A percentile compares a stretch with the other conserved stretches of the same genome.
These are phyloP conservation scores for Cladosporium phlei DNA, from an alignment of 2,329 filamentous ascomycete species.

Conservation along the genomic window DNA sequence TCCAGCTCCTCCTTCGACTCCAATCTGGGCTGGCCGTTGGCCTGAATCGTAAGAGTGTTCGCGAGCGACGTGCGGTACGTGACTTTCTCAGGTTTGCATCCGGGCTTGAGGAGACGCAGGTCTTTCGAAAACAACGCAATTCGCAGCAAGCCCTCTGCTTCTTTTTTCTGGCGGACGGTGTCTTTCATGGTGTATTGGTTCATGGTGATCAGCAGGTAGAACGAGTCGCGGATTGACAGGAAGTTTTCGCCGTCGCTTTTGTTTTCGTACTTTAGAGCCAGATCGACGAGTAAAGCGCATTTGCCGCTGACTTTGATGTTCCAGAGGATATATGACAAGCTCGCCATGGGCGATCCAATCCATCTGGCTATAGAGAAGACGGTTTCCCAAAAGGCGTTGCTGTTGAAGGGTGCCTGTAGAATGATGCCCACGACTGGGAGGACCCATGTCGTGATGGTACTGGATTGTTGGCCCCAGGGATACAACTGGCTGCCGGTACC, in stretches of 20 bases:
- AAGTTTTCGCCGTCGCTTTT: constrained; percentile 29
- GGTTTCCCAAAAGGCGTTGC: constrained; percentile 36
- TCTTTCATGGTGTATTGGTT: constrained; percentile 41
- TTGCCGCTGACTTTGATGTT: constrained; percentile 39
- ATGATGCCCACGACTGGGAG: constrained; percentile 37
- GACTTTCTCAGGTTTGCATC: not conserved
- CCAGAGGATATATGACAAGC: constrained; percentile 36
- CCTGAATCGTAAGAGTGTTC: not conserved
- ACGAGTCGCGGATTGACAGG: constrained; percentile 38
- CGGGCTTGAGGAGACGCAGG: constrained; percentile 24
- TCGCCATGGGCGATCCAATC: constrained; percentile 36
- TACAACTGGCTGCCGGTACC: constrained; percentile 32
- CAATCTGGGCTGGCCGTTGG: not conserved
- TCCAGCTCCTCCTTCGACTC: constrained; percentile 23
- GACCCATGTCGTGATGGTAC: constrained; percentile 40
- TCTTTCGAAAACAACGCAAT: constrained; percentile 40
- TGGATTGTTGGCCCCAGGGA: constrained; percentile 28
- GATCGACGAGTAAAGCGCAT: constrained; percentile 37
- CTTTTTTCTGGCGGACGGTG: constrained; percentile 16
- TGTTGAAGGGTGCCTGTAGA: constrained; percentile 39
- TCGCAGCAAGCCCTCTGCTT: constrained; percentile 38
- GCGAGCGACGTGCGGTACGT: not conserved
- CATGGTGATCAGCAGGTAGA: constrained; percentile 42
- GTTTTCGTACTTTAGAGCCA: constrained; percentile 32
- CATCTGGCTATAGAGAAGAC: constrained; percentile 34